A percentile compares a stretch with the other conserved stretches of the same genome.
These are phyloP conservation scores for Leptodontidium sp. DNA, from an alignment of 2,329 filamentous ascomycete genomes.

Conservation along the genomic window DNA sequence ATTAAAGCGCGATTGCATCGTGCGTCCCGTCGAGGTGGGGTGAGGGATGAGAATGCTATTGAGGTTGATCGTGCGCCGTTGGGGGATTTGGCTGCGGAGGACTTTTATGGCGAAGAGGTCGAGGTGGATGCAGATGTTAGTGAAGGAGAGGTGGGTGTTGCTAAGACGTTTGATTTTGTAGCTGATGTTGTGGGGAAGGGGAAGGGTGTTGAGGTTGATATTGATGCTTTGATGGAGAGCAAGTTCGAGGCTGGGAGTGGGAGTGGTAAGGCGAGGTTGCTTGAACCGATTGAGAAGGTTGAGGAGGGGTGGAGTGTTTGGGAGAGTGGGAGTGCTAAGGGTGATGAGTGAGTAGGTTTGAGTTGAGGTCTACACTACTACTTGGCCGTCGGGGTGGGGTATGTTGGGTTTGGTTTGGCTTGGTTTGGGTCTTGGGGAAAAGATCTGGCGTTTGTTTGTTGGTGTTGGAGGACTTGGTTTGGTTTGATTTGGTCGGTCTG, in stretches of 20 bases:
- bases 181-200: conserved; percentile 44
- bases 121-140: conserved; percentile 67
- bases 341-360: conserved; percentile 49
- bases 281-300: conserved; percentile 65
- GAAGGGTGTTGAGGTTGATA: conserved; percentile 46
- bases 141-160: conserved; percentile 29
- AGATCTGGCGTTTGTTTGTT: background rate
- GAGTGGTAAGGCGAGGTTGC: conserved; percentile 53
- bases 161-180: conserved; percentile 39
- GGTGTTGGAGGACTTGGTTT: background rate
- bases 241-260: conserved; percentile 44
- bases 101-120: conserved; percentile 73
- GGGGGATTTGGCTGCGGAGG: conserved; percentile 70
- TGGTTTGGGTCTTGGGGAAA: background rate
- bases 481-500: conserved; percentile 2
- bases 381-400: background rate
- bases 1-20: conserved; percentile 35
- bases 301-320: conserved; percentile 72
- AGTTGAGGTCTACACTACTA: background rate
- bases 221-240: conserved; percentile 51
- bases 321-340: conserved; percentile 73
- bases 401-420: background rate
- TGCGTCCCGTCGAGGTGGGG: conserved; percentile 44
- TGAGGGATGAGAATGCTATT: conserved; percentile 63
- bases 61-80: conserved; percentile 72